Conservation (phyloP, 805 yeast species). For the Sugiyamaella valdiviana region DNA sequence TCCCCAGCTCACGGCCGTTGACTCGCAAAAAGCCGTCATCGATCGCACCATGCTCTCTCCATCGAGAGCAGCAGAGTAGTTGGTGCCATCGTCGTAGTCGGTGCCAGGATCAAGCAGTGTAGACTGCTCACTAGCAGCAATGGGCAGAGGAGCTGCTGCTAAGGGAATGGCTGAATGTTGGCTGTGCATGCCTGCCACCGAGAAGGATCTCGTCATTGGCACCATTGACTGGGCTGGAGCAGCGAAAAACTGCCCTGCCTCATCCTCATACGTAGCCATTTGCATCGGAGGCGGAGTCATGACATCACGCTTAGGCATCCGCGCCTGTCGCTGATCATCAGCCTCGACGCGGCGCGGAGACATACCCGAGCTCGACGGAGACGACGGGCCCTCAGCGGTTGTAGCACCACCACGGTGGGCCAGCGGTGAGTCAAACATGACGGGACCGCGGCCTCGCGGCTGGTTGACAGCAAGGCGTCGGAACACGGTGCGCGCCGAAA, state of each 20-base stretch:
- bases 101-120: conserved; percentile 3
- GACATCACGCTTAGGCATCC: neutral
- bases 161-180: conserved; percentile 2
- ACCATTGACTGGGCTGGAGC: conserved; percentile 7
- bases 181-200: conserved; percentile 15
- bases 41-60: conserved; percentile 22
- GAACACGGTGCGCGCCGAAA: conserved; percentile 33
- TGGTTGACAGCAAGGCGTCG: conserved; percentile 21
- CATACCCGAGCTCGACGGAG: neutral
- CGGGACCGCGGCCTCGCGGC: neutral
- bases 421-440: conserved; percentile 7
- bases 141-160: conserved; percentile 3
- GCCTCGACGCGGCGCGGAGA: neutral
- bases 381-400: neutral
- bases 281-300: neutral
- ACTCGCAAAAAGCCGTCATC: conserved; percentile 21
- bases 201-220: conserved; percentile 19
- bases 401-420: conserved; percentile 3
- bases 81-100: conserved; percentile 7
- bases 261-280: neutral
- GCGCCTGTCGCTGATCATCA: neutral
- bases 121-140: neutral
- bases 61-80: conserved; percentile 5
- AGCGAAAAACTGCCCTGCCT: neutral
- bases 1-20: conserved; percentile 9